These are phyloP conservation scores for Micromonas pusilla DNA, from an alignment of 139 green algal species.

Conservation along the genomic window DNA sequence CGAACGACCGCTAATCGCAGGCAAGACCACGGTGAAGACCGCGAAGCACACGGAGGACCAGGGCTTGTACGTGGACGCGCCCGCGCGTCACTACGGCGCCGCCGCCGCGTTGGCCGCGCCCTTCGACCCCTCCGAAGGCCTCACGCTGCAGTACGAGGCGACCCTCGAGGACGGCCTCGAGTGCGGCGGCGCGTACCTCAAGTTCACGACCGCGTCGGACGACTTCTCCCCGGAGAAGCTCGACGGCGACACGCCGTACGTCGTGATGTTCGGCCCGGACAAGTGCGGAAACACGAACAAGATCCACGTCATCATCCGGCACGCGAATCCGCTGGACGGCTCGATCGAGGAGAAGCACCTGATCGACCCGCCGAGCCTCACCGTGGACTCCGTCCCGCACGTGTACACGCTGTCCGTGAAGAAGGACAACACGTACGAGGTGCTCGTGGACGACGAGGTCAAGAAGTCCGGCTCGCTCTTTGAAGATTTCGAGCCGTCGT, in stretches of 20 bases:
- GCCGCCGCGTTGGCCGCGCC: neutral
- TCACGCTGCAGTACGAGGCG: slow-evolving; percentile 75
- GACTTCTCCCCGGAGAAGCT: slow-evolving; percentile 54
- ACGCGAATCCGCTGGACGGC: slow-evolving; percentile 75
- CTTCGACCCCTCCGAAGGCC: slow-evolving; percentile 19
- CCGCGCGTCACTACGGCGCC: slow-evolving; percentile 22
- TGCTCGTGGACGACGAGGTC: slow-evolving; percentile 45
- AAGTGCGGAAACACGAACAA: slow-evolving; percentile 79
- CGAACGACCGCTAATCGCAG: too few species aligned
- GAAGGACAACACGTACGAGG: slow-evolving; percentile 43
- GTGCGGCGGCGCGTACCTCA: slow-evolving; percentile 86
- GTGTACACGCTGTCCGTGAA: slow-evolving; percentile 42
- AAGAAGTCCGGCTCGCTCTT: slow-evolving; percentile 39
- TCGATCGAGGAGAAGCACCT: slow-evolving; percentile 89
- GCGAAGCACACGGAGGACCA: slow-evolving; percentile 7
- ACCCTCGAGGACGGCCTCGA: slow-evolving; percentile 52
- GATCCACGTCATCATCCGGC: slow-evolving; percentile 80
- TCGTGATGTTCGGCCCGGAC: slow-evolving; percentile 98
- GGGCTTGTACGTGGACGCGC: slow-evolving; percentile 5
- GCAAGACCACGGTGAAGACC: too few species aligned
- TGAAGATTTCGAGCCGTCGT: slow-evolving; percentile 45
- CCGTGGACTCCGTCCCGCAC: slow-evolving; percentile 39
- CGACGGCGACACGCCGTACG: slow-evolving; percentile 82
- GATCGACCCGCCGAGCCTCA: slow-evolving; percentile 52
- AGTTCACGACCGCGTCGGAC: slow-evolving; percentile 60